These are phyloP conservation scores for Leccinum olivaceopallidum DNA, from an alignment of 768 basidiomycete genomes.

Conservation along the genomic window DNA sequence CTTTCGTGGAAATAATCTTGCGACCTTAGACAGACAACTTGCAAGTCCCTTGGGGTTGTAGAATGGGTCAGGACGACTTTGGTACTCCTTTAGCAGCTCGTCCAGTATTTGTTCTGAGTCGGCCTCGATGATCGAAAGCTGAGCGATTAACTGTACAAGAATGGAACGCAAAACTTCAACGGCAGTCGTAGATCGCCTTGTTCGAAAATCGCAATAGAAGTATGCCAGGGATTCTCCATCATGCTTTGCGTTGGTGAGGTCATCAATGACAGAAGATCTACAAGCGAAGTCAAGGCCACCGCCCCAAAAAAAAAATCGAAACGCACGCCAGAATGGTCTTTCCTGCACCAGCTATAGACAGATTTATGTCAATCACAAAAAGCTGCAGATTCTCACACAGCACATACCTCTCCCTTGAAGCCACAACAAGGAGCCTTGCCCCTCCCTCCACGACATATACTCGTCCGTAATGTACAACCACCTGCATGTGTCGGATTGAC, in stretches of 20 bases:
- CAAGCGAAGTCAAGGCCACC: background rate
- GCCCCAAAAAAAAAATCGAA: no score
- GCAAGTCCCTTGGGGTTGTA: conserved; percentile 8
- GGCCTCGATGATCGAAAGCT: background rate
- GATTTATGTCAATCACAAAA: background rate
- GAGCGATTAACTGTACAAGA: conserved; percentile 13
- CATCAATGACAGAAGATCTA: conserved; percentile 1
- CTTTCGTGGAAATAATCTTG: conserved; percentile 1
- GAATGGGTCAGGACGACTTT: background rate
- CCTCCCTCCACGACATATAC: no score
- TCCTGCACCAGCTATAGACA: background rate
- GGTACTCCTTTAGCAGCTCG: conserved; percentile 5
- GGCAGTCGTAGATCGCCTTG: conserved; percentile 4
- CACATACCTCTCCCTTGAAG: conserved; percentile 17
- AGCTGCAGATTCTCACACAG: no score
- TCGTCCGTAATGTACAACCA: no score
- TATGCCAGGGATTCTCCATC: conserved; percentile 1
- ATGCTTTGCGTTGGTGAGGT: background rate
- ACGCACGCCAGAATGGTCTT: conserved; percentile 1
- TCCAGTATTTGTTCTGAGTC: conserved; percentile 1
- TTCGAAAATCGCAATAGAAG: conserved; percentile 29
- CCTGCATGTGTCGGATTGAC: no score
- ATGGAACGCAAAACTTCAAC: conserved; percentile 21
- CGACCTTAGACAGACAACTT: background rate
- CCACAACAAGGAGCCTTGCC: conserved; percentile 10